These are phyloP conservation scores for Lactarius pseudohatsudake DNA, from an alignment of 768 basidiomycete genomes.

Conservation along the genomic window DNA sequence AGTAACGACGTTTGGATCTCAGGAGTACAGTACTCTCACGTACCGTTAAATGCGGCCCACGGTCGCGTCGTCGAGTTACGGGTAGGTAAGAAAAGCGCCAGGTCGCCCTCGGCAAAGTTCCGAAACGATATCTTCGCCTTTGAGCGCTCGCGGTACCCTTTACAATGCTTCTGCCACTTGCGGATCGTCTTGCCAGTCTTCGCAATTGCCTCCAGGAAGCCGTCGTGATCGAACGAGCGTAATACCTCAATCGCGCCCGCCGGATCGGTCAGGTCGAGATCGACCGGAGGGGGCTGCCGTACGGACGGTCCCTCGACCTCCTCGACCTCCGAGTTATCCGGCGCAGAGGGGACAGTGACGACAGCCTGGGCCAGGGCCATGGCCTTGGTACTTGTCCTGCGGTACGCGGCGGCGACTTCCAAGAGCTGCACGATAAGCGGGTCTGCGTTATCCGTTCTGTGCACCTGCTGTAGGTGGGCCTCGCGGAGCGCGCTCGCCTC, in stretches of 20 bases:
- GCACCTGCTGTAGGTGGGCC: constrained; percentile 62
- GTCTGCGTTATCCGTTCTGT: constrained; percentile 58
- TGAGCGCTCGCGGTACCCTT: constrained; percentile 88
- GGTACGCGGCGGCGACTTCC: constrained; percentile 76
- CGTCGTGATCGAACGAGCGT: constrained; percentile 76
- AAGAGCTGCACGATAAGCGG: constrained; percentile 77
- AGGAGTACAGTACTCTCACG: constrained; percentile 28
- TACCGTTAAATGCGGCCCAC: constrained; percentile 98
- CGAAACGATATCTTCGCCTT: constrained; percentile 95
- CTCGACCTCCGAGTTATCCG: constrained; percentile 32
- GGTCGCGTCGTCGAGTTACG: constrained; percentile 81
- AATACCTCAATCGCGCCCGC: constrained; percentile 63
- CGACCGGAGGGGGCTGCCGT: constrained; percentile 50
- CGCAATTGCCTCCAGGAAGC: constrained; percentile 76
- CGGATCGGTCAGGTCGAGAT: constrained; percentile 69
- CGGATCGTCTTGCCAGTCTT: constrained; percentile 82
- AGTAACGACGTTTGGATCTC: neutral
- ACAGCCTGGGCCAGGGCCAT: constrained; percentile 59
- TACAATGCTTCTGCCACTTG: constrained; percentile 97
- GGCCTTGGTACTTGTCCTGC: constrained; percentile 72
- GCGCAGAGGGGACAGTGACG: constrained; percentile 45
- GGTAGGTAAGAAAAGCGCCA: constrained; percentile 93
- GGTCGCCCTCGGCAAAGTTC: constrained; percentile 91
- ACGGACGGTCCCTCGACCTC: neutral
- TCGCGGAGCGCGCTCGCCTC: constrained; percentile 69